These are phyloP conservation scores for Collybia mongolica DNA, from an alignment of 768 basidiomycete species.

Conservation along the genomic window DNA sequence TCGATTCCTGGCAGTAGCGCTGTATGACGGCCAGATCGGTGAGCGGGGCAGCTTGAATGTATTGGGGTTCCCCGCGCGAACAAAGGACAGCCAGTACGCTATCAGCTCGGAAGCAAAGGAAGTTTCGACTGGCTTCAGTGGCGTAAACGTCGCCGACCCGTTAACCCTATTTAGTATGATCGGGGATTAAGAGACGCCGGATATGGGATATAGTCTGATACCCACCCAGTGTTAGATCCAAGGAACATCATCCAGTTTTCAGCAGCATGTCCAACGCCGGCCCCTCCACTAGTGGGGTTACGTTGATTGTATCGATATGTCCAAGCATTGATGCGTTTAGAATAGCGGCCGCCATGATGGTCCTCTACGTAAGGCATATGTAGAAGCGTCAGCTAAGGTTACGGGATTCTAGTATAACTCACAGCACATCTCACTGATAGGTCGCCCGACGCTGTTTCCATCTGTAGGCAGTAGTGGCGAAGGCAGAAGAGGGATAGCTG, in stretches of 20 bases:
- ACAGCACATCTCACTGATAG: conserved; percentile 52
- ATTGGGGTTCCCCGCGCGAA: conserved; percentile 53
- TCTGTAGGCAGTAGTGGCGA: conserved; percentile 39
- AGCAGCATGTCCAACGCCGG: conserved; percentile 46
- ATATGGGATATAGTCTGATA: neutral
- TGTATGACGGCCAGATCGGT: conserved; percentile 44
- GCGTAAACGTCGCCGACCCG: conserved; percentile 9
- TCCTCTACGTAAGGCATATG: conserved; percentile 26
- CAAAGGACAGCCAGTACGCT: conserved; percentile 64
- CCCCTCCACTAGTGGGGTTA: conserved; percentile 38
- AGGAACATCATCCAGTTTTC: conserved; percentile 73
- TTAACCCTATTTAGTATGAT: conserved; percentile 10
- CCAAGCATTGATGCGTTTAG: conserved; percentile 36
- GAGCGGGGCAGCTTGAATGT: conserved; percentile 47
- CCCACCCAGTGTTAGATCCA: conserved; percentile 60
- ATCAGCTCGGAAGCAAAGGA: conserved; percentile 56
- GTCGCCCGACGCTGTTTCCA: conserved; percentile 50
- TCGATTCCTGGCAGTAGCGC: conserved; percentile 19
- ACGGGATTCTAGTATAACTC: conserved; percentile 21
- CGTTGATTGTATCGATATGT: conserved; percentile 62
- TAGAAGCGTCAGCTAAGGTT: neutral
- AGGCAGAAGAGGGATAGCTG: conserved; percentile 42
- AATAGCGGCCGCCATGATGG: conserved; percentile 45
- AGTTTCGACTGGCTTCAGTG: conserved; percentile 20
- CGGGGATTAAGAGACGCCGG: neutral